Evolutionary conservation across 768 basidiomycete genomes (phyloP).

Genomic region (Serpula lacrymans): DNA sequence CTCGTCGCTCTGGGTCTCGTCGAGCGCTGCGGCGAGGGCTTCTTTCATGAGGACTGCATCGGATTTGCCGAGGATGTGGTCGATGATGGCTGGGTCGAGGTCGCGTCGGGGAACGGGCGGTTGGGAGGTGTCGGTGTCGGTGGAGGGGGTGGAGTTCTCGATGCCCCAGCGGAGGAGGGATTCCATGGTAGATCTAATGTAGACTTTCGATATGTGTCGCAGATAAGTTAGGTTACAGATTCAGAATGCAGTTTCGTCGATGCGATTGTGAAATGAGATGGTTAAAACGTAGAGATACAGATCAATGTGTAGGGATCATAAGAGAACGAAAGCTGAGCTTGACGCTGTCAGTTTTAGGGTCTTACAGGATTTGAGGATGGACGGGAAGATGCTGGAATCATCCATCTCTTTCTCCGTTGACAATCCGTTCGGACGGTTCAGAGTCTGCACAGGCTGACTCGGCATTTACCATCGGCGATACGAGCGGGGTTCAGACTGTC

Average conservation of each 20-base stretch:
- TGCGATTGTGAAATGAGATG: not conserved
- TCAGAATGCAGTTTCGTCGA: conserved; percentile 5
- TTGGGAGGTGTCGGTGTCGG: conserved; percentile 22
- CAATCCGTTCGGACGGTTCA: no score
- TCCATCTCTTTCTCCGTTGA: no score
- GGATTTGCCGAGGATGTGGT: conserved; percentile 79
- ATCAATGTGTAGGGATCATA: conserved; percentile 4
- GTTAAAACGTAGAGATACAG: not conserved
- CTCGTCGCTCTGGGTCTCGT: conserved; percentile 50
- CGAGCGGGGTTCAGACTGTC: no score
- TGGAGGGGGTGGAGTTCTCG: conserved; percentile 53
- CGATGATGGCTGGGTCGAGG: conserved; percentile 81
- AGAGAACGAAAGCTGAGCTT: no score
- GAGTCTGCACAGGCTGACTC: no score
- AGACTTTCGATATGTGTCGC: not conserved
- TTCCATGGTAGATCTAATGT: conserved; percentile 46
- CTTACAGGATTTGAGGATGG: no score
- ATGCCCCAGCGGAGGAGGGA: conserved; percentile 81
- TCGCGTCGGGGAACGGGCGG: conserved; percentile 41
- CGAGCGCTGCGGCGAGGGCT: conserved; percentile 60
- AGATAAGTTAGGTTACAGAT: not conserved
- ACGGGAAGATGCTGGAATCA: no score
- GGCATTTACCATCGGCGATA: no score
- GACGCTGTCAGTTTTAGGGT: no score
- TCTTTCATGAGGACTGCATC: conserved; percentile 86